Evolutionary conservation across 257 asterid genomes (phyloP).

Genomic region (Rehmannia glutinosa): DNA sequence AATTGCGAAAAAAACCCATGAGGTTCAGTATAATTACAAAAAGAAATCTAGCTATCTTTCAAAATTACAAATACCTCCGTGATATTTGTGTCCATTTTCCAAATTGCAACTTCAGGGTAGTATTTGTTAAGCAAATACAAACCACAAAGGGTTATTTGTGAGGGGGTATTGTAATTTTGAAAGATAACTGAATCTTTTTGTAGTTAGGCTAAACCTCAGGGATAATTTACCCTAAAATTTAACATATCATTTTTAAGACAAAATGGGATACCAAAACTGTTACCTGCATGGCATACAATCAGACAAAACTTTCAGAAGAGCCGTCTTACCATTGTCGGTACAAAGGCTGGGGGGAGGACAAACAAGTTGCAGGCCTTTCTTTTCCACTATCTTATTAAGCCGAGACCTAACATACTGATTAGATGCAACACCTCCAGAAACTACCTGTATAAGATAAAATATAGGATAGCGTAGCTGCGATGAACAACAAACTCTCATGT

Average conservation of each 20-base stretch:
- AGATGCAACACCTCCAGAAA: conserved; percentile 97
- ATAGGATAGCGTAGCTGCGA: not conserved
- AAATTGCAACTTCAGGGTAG: too few species aligned
- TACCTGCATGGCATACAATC: not conserved
- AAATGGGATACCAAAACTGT: not conserved
- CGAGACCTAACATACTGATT: conserved; percentile 73
- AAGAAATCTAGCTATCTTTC: not conserved
- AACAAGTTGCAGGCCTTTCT: conserved; percentile 66
- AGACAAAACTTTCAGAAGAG: not conserved
- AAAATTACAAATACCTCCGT: not conserved
- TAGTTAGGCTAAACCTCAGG: too few species aligned
- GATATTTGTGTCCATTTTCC: too few species aligned
- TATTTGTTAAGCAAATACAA: too few species aligned
- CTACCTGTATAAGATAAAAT: conserved; percentile 55
- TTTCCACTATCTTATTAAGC: conserved; percentile 54
- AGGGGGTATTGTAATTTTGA: too few species aligned
- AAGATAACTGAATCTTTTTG: not conserved
- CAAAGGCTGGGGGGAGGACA: conserved; percentile 99
- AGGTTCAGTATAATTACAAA: too few species aligned
- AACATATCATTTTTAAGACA: not conserved
- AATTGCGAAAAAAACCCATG: not conserved
- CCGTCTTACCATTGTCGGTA: conserved; percentile 76
- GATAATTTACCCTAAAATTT: too few species aligned
- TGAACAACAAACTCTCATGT: not conserved
- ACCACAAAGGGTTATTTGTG: too few species aligned